Evolutionary conservation across 2,329 filamentous ascomycete species (phyloP).

Genomic region (Nectriaceae sp.): DNA sequence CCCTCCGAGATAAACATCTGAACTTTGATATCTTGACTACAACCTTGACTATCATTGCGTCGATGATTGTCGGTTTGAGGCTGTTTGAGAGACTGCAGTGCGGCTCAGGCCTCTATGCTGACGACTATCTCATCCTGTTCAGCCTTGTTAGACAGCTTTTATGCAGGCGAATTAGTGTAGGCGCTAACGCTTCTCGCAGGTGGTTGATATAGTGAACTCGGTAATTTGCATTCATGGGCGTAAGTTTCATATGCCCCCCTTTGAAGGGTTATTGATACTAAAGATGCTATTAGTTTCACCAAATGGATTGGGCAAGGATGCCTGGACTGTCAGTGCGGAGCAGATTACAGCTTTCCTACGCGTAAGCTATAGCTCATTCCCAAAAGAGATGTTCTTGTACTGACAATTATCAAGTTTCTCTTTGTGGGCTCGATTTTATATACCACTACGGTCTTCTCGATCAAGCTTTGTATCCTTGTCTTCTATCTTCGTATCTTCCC

Average conservation of each 20-base stretch:
- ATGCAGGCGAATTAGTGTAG: background rate
- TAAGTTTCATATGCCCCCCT: background rate
- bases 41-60: constrained; percentile 1
- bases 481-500: constrained; percentile 6
- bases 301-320: constrained; percentile 3
- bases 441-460: background rate
- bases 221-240: background rate
- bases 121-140: constrained; percentile 5
- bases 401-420: background rate
- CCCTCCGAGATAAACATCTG: constrained; percentile 1
- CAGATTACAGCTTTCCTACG: constrained; percentile 2
- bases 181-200: constrained; percentile 1
- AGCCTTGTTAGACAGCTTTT: background rate
- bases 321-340: background rate
- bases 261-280: background rate
- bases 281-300: constrained; percentile 3
- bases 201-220: background rate
- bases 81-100: constrained; percentile 2
- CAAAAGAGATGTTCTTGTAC: background rate
- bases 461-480: constrained; percentile 1
- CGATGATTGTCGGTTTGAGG: background rate
- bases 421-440: constrained; percentile 1
- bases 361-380: background rate
- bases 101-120: constrained; percentile 1
- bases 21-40: constrained; percentile 1